Percentiles rank a stretch among this genome's conserved stretches.
These are phyloP conservation scores for Allomyces arbusculus DNA, from an alignment of 192 early-diverging fungal species.

Conservation along the genomic window DNA sequence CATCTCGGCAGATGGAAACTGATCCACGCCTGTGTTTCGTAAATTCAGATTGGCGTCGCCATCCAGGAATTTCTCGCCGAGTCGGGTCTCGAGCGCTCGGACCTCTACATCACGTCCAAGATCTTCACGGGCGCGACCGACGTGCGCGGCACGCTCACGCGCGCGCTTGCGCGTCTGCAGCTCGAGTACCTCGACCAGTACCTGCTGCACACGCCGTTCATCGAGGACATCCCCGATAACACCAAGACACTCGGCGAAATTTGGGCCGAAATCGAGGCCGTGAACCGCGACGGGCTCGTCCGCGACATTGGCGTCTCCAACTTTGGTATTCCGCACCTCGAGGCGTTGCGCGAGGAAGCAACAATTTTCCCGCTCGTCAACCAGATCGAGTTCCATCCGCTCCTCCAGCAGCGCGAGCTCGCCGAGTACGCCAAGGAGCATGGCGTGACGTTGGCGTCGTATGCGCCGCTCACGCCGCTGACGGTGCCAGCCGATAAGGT, in stretches of 20 bases:
- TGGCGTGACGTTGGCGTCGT: not conserved
- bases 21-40: too few relatives aligned
- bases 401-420: conserved; percentile 3
- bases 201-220: conserved; percentile 2
- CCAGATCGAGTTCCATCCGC: conserved; percentile 4
- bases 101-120: not conserved
- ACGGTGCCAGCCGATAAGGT: not conserved
- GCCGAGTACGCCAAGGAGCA: not conserved
- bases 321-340: not conserved
- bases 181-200: conserved; percentile 2
- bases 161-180: not conserved
- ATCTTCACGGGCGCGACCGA: not conserved
- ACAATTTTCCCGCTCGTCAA: not conserved
- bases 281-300: not conserved
- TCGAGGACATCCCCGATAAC: not conserved
- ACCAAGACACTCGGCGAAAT: not conserved
- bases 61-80: not conserved
- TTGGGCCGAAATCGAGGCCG: not conserved
- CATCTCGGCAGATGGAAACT: too few relatives aligned
- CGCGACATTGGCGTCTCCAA: not conserved
- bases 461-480: conserved; percentile 1
- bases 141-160: not conserved
- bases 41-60: not conserved
- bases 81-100: not conserved
- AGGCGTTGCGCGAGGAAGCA: too few relatives aligned